Percentiles rank a stretch among this genome's conserved stretches.
These are phyloP conservation scores for bread wheat (Triticum aestivum) DNA, from an alignment of 176 grass and related monocot genomes.

Conservation along the genomic window DNA sequence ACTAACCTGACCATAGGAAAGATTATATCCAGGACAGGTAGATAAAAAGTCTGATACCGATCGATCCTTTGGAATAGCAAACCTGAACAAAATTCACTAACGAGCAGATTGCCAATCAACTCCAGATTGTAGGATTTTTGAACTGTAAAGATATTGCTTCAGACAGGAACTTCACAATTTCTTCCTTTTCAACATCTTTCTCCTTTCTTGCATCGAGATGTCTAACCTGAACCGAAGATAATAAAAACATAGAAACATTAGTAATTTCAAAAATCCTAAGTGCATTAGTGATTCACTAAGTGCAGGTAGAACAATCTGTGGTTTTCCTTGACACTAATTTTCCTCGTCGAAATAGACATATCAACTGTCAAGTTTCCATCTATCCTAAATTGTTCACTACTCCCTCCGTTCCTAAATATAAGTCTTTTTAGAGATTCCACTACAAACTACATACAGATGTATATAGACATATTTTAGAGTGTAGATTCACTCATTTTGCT, in stretches of 20 bases:
- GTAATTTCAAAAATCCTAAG: neutral
- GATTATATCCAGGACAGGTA: neutral
- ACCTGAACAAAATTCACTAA: slow-evolving; percentile 24
- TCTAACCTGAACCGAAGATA: slow-evolving; percentile 56
- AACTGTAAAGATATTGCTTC: slow-evolving; percentile 85
- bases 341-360: neutral
- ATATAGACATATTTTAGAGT: too few species aligned
- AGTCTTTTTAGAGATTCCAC: too few species aligned
- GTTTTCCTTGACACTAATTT: slow-evolving; percentile 6
- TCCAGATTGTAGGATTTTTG: slow-evolving; percentile 87
- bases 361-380: neutral
- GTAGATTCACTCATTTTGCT: too few species aligned
- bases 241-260: slow-evolving; percentile 3
- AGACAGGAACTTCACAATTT: slow-evolving; percentile 74
- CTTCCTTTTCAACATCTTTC: slow-evolving; percentile 70
- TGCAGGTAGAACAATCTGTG: neutral
- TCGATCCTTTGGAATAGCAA: slow-evolving; percentile 16
- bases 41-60: neutral
- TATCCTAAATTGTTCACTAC: neutral
- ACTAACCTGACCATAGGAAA: neutral
- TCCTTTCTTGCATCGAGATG: slow-evolving; percentile 90
- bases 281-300: neutral
- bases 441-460: too few species aligned
- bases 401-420: too few species aligned
- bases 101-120: slow-evolving; percentile 25